These are phyloP conservation scores for Saprolegnia parasitica DNA, from an alignment of 352 stramenopile genomes.

Conservation along the genomic window DNA sequence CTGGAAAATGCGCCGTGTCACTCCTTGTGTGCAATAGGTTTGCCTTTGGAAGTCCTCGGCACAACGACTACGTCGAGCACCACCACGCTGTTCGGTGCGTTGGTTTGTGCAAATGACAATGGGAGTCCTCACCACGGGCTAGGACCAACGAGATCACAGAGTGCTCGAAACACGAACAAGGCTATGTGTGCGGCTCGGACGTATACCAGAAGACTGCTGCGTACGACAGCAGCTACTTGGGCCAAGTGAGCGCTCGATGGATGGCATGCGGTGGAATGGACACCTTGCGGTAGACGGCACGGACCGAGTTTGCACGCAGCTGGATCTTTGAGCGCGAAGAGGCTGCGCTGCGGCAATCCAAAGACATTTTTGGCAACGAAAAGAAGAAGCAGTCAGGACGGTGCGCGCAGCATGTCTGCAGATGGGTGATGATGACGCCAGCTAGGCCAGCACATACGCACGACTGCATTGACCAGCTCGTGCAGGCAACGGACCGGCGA, in stretches of 20 bases:
- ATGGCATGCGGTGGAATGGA: not conserved
- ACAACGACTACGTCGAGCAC: conserved; percentile 2
- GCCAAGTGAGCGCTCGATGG: not conserved
- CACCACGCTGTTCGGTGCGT: conserved; percentile 1
- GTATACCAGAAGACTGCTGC: conserved; percentile 18
- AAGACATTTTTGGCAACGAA: conserved; percentile 26
- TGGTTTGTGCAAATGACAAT: not conserved
- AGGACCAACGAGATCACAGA: conserved; percentile 26
- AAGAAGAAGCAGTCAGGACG: not conserved
- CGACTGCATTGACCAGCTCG: conserved; percentile 7
- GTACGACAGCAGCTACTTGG: conserved; percentile 20
- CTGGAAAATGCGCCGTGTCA: not conserved
- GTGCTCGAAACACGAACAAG: conserved; percentile 23
- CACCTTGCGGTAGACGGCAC: not conserved
- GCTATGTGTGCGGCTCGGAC: conserved; percentile 20
- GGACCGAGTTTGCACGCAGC: conserved; percentile 12
- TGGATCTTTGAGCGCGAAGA: conserved; percentile 28
- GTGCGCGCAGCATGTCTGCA: not conserved
- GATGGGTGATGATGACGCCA: not conserved
- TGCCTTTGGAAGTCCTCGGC: conserved; percentile 3
- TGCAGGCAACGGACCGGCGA: not conserved
- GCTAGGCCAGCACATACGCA: not conserved
- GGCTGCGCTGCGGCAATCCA: conserved; percentile 11
- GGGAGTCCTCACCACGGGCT: not conserved
- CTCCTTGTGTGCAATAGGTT: not conserved